phyloP scores from a whole-genome alignment of 2,329 filamentous ascomycete genomes.

The Chrysoporthe puriensis region DNA sequence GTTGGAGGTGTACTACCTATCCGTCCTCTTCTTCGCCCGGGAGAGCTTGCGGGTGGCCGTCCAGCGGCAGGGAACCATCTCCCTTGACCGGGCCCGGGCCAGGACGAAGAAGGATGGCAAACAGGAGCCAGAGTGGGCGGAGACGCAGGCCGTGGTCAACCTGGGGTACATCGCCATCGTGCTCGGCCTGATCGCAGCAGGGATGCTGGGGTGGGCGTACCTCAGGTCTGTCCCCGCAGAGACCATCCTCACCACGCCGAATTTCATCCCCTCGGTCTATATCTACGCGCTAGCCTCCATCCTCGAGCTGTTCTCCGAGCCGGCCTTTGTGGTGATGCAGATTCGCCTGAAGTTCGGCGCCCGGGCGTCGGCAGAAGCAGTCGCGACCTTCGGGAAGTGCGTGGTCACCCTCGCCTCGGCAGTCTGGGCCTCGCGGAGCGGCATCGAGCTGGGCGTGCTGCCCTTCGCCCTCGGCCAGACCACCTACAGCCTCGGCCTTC shows the following conservation, averaged over 20 bases:
- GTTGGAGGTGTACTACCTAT: slow-evolving; percentile 89
- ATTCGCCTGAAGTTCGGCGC: slow-evolving; percentile 78
- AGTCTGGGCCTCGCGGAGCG: slow-evolving; percentile 60
- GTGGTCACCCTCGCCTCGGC: slow-evolving; percentile 72
- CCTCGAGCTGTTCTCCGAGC: slow-evolving; percentile 83
- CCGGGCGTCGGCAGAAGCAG: slow-evolving; percentile 81
- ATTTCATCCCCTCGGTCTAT: slow-evolving; percentile 59
- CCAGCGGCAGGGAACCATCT: slow-evolving; percentile 69
- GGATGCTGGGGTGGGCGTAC: slow-evolving; percentile 70
- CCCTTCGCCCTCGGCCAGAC: slow-evolving; percentile 90
- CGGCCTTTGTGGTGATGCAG: slow-evolving; percentile 86
- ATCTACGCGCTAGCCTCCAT: slow-evolving; percentile 62
- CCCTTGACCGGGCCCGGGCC: not conserved
- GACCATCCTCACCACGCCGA: slow-evolving; percentile 61
- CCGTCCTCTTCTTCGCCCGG: slow-evolving; percentile 90
- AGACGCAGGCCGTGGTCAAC: slow-evolving; percentile 80
- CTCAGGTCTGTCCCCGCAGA: slow-evolving; percentile 53
- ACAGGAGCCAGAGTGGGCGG: slow-evolving; percentile 32
- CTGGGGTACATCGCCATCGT: slow-evolving; percentile 26
- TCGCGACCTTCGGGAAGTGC: slow-evolving; percentile 79
- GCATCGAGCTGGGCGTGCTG: slow-evolving; percentile 70
- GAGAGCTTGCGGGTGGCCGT: slow-evolving; percentile 91
- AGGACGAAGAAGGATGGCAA: slow-evolving; percentile 31
- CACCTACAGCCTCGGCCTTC: slow-evolving; percentile 70
- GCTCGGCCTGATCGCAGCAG: slow-evolving; percentile 37